Evolutionary conservation across 2,329 filamentous ascomycete species (phyloP), one percentile per base, ranked within the genome.

Genomic region (Xylaria sp.): DNA sequence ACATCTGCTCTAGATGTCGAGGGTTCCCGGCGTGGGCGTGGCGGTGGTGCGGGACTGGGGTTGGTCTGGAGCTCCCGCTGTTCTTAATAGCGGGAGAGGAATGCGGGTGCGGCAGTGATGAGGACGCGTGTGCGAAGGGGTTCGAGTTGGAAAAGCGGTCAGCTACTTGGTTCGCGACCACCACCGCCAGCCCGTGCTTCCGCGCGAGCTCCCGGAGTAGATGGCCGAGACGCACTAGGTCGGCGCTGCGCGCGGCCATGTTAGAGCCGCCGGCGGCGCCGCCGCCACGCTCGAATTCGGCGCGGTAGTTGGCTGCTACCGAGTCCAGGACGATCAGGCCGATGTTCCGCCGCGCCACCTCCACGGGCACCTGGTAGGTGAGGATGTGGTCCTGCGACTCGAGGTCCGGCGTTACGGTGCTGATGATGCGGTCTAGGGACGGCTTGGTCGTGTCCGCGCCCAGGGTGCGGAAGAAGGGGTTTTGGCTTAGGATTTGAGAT

Each of bases 301-400:
- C 94, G 70, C 96, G 91, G 79, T 96, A 99, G 80, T 99, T 99
- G 66, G 96, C 94, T 0, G 96, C 94, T 31, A 99, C 91, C 5
- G 92, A 97, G 81, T 99, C 96, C 36, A 99, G 81, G 15, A 98
- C 86, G 1, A 99, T 81, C 1, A 99, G 86, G 1, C 95, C 93
- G 59, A 97, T 84, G 68, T 90, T 86, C 78, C 93, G 89, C 53
- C 92, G 88, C 70, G 87, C 82, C 22, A 97, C 88, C 31, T 94
- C 90, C 20, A 97, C 91, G 1, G 96, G 96, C 5, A 98, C 89
- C 78, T 99, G 96, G 79, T 93, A 98, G 70, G 89, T 90, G 29
- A 98, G 84, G 75, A 99, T 97, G 80, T 98, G 95, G 66, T 98
- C 95, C 80, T 99, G 96, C 0, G 92, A 90, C 79, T 98, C 96